phyloP scores from a whole-genome alignment of 495 filamentous ascomycete species.

The Aspergillus wentii region DNA sequence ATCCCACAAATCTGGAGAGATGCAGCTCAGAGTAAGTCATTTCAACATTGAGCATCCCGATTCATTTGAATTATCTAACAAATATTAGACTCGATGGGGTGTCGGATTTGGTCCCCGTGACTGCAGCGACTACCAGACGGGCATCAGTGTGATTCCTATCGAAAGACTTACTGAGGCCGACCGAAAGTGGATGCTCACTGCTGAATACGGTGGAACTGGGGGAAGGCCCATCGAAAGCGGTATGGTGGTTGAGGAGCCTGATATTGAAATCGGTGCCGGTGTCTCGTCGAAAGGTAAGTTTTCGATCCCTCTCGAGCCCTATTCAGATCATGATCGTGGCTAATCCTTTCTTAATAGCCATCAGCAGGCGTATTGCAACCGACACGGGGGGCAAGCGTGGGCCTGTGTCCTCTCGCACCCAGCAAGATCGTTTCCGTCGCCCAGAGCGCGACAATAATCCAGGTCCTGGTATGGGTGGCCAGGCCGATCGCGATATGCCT shows the following conservation, averaged over 20 bases:
- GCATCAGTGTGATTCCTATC: slow-evolving; percentile 91
- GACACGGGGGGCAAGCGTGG: slow-evolving; percentile 71
- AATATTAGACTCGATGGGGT: slow-evolving; percentile 84
- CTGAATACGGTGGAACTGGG: slow-evolving; percentile 89
- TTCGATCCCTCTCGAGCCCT: background rate
- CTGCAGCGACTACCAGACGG: slow-evolving; percentile 91
- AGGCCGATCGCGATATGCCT: slow-evolving; percentile 30
- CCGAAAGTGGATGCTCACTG: slow-evolving; percentile 93
- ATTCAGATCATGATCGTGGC: slow-evolving; percentile 2
- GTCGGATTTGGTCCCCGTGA: slow-evolving; percentile 97
- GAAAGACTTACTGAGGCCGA: slow-evolving; percentile 91
- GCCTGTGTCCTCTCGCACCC: slow-evolving; percentile 61
- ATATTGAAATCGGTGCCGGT: slow-evolving; percentile 96
- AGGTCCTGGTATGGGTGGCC: slow-evolving; percentile 14
- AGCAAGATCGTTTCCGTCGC: slow-evolving; percentile 39
- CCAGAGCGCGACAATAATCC: slow-evolving; percentile 33
- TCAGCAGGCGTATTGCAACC: slow-evolving; percentile 76
- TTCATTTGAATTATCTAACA: slow-evolving; percentile 10
- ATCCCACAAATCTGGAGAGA: slow-evolving; percentile 61
- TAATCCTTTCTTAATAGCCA: slow-evolving; percentile 43
- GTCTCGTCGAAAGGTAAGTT: slow-evolving; percentile 80
- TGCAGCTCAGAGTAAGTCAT: slow-evolving; percentile 70
- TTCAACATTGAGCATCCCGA: slow-evolving; percentile 4
- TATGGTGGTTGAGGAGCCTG: slow-evolving; percentile 91
- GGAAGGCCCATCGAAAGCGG: slow-evolving; percentile 74